Evolutionary conservation across 2,329 filamentous ascomycete genomes (phyloP), one percentile per base, ranked within the genome.

Genomic region (Microthyrium microscopicum): DNA sequence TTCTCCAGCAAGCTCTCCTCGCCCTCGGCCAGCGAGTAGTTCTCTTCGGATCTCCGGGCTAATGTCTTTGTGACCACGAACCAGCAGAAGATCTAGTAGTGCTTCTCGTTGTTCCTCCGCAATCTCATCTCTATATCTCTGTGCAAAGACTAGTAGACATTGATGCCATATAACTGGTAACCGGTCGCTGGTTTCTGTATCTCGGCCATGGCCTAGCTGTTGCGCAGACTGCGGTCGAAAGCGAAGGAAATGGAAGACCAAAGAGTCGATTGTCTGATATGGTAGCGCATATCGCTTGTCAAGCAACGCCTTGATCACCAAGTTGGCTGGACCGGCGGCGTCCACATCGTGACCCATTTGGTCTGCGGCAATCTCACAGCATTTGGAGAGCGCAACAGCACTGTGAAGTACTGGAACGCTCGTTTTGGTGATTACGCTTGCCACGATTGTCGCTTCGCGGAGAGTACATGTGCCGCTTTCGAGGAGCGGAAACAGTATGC

Each of bases 221-320:
- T 19, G 7, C 11, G 12, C n/a, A 11, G 22, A 20, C 6, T 13
- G 61, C 61, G 33, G 62, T 61, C 81, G 70, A 62, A 93, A 94
- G 12, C 89, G 77, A 40, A 95, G 56, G 56, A 98, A 98, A 56
- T 98, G 87, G 61, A 95, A 95, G 7, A 98, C 89, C 2, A 95
- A 63, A 2, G 84, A 77, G 46, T 98, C 89, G 31, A 98, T 75
- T 34, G 93, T 87, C 56, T 92, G 87, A 60, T 80, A 94, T 0
- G 87, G 89, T 8, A 98, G 64, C 0, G 89, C 89, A 46, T 98
- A 95, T 51, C 91, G 91, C 68, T 98, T 98, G 57, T 94, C 87
- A 4, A 98, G 63, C 24, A 98, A 68, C 1, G 82, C 75, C 50
- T 82, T 82, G 58, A 98, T 92, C 56, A 98, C 91, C 45, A 93